Base-by-base conservation (phyloP, 345 rosid genomes). In the Nephelium lappaceum region DNA sequence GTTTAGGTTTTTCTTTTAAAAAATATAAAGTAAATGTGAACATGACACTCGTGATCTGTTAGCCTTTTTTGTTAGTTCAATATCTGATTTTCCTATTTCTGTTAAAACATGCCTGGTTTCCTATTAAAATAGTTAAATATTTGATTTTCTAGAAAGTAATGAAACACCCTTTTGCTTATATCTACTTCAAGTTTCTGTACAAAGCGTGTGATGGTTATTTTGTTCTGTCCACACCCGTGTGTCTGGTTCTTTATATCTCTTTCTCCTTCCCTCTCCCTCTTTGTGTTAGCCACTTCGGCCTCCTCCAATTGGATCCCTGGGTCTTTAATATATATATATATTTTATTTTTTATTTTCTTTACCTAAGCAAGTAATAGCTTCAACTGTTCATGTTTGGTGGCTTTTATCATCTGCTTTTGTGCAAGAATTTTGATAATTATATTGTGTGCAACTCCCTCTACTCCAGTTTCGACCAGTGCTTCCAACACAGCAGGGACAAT, bases 381-480 rank as follows among this genome's bases (percentile, higher is more conserved):
- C 15, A 49, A 42, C 24, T 58, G 19, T 43, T 58, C 18, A 21
- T 71, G 45, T 60, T 80, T 11, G 49, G 19, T 47, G 67, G 58
- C 62, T 19, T 47, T 58, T 72, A 16, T 14, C 58, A 39, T 78
- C 11, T 80, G 53, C 65, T 75, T n/a, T 65, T 14, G 41, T 18
- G 19, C 49, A 49, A 66, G 74, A 58, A 27, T 57, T 69, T 66
- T 76, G n/a, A 62, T 11, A 15, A 51, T 6, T 23, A 19, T 25
- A 4, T 67, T 38, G 8, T 55, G 67, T 75, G 42, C 74, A 77
- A 77, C 70, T 77, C 42, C 65, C 77, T 79, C 31, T 27, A 12
- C 69, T 76, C 69, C 91, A 96, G 97, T 94, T 90, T 86, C 92
- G 97, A 79, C 89, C 90, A 8, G 81, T 85, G 88, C 87, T 78